Conservation (phyloP, 257 asterid genomes). For the Handroanthus guayacan region DNA sequence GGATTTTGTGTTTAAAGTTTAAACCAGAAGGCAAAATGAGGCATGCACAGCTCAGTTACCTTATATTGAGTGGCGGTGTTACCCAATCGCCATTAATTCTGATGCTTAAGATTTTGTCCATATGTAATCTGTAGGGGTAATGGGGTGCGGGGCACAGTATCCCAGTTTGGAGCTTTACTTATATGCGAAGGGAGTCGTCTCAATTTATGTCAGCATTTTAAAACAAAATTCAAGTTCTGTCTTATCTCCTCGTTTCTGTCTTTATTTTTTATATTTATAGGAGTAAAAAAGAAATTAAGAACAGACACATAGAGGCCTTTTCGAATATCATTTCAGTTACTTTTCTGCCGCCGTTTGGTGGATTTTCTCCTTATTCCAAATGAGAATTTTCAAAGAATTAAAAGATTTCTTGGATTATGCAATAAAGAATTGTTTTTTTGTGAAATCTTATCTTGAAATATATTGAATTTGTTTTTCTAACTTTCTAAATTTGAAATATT, state of each 20-base stretch:
- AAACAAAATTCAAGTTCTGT: not conserved
- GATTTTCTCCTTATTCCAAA: too few relatives aligned
- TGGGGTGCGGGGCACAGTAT: constrained; percentile 31
- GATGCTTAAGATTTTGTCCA: constrained; percentile 13
- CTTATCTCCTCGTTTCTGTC: not conserved
- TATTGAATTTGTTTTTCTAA: too few relatives aligned
- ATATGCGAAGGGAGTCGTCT: not conserved
- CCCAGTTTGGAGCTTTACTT: constrained; percentile 14
- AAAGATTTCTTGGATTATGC: too few relatives aligned
- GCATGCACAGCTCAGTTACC: constrained; percentile 26
- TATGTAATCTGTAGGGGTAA: not conserved
- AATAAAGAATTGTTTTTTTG: too few relatives aligned
- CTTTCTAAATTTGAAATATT: too few relatives aligned
- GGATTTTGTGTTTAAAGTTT: constrained; percentile 41
- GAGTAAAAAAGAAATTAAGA: too few relatives aligned
- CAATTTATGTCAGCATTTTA: not conserved
- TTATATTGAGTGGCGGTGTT: constrained; percentile 36
- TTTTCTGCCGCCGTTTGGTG: too few relatives aligned
- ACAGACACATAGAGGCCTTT: too few relatives aligned
- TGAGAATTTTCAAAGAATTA: too few relatives aligned
- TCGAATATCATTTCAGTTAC: too few relatives aligned
- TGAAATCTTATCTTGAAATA: too few relatives aligned
- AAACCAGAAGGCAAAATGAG: constrained; percentile 7
- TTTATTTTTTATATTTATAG: too few relatives aligned
- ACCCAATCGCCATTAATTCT: constrained; percentile 42